These are phyloP conservation scores for Aspergillus puulaauensis DNA, from an alignment of 2,329 filamentous ascomycete species.

Conservation along the genomic window DNA sequence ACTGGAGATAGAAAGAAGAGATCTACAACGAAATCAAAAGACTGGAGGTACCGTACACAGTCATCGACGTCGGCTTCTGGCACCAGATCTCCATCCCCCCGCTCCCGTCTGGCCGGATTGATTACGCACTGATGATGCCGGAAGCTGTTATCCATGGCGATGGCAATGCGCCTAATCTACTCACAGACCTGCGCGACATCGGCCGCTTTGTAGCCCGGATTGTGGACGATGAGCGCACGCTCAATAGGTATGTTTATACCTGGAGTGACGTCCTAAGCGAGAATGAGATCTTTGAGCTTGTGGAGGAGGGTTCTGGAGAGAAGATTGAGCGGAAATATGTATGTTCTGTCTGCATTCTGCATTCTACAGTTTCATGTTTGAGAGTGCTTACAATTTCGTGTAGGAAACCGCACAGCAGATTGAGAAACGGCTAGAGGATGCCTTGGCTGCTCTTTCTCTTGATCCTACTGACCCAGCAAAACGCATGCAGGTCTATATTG, in stretches of 20 bases:
- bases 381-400: too few relatives aligned
- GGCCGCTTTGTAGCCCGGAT: conserved; percentile 3
- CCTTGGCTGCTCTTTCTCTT: too few relatives aligned
- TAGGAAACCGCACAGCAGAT: too few relatives aligned
- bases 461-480: too few relatives aligned
- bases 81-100: conserved; percentile 44
- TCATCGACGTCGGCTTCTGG: conserved; percentile 57
- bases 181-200: not conserved
- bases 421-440: too few relatives aligned
- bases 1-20: conserved; percentile 44
- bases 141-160: not conserved
- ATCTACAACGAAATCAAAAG: conserved; percentile 46
- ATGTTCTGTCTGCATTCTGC: too few relatives aligned
- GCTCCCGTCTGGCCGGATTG: conserved; percentile 29
- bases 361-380: too few relatives aligned
- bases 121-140: not conserved
- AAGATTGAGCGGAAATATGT: not conserved
- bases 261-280: not conserved
- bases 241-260: conserved; percentile 1
- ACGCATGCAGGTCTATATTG: too few relatives aligned
- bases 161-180: not conserved
- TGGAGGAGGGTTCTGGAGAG: conserved; percentile 4
- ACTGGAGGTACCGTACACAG: conserved; percentile 50
- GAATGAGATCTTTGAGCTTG: not conserved
- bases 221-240: not conserved